A percentile compares a stretch with the other conserved stretches of the same genome.
Conservation (phyloP, 306 rosid species). For the Betula pendula region DNA sequence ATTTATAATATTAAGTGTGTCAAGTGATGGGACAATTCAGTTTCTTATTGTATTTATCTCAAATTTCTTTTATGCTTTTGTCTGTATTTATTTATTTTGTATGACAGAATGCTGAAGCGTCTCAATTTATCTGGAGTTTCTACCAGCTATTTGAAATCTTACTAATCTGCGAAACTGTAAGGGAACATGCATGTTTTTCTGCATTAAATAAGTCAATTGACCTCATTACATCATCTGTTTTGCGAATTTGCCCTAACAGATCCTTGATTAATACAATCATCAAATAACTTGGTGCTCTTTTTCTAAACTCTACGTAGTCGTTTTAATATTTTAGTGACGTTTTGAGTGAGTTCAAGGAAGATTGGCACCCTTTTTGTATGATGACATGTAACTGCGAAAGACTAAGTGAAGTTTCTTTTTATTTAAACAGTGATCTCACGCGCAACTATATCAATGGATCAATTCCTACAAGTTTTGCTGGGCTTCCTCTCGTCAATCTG, state of each 20-base stretch:
- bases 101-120: slow-evolving; percentile 50
- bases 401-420: slow-evolving; percentile 2
- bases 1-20: too few relatives aligned
- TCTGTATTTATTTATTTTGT: not conserved
- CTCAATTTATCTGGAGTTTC: slow-evolving; percentile 46
- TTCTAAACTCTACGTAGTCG: not conserved
- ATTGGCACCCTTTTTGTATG: not conserved
- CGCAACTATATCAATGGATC: slow-evolving; percentile 63
- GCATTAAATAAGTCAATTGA: not conserved
- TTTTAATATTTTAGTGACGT: not conserved
- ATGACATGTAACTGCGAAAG: not conserved
- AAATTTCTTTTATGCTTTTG: not conserved
- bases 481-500: slow-evolving; percentile 44
- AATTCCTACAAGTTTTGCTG: slow-evolving; percentile 50
- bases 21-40: too few relatives aligned
- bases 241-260: not conserved
- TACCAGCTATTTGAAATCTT: slow-evolving; percentile 60
- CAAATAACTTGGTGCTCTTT: not conserved
- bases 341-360: not conserved
- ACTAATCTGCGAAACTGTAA: slow-evolving; percentile 53
- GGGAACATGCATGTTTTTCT: slow-evolving; percentile 18
- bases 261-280: not conserved
- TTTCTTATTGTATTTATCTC: not conserved
- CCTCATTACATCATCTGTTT: not conserved
- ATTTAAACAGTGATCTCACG: slow-evolving; percentile 60